phyloP scores from a whole-genome alignment of 371 early-diverging fungal species.

The Lichtheimia hyalospora region DNA sequence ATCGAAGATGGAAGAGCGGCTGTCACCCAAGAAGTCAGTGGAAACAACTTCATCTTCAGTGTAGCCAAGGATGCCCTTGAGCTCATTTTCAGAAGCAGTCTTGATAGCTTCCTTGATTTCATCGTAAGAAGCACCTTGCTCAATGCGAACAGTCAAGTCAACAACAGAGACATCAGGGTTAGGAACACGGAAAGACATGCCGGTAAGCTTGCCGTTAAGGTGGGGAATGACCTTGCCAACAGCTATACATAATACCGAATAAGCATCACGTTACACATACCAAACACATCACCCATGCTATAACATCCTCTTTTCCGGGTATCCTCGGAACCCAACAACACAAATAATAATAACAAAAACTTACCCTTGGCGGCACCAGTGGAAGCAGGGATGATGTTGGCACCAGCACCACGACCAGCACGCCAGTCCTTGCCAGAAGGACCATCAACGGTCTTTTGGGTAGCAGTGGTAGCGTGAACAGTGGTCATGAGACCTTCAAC shows the following conservation, averaged over 20 bases:
- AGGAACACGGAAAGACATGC: constrained; percentile 99
- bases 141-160: constrained; percentile 94
- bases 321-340: not conserved
- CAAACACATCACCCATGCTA: not conserved
- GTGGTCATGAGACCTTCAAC: constrained; percentile 93
- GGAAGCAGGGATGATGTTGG: constrained; percentile 99
- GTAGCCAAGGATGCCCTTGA: constrained; percentile 95
- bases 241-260: constrained; percentile 46
- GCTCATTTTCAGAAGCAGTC: constrained; percentile 73
- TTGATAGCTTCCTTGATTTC: constrained; percentile 87
- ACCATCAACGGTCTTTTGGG: constrained; percentile 99
- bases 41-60: constrained; percentile 98
- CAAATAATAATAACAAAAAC: constrained; percentile 6
- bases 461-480: constrained; percentile 97
- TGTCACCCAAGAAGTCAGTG: constrained; percentile 93
- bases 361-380: constrained; percentile 97
- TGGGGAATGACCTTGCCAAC: constrained; percentile 98
- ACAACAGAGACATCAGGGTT: constrained; percentile 98
- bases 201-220: constrained; percentile 97
- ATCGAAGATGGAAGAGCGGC: constrained; percentile 94
- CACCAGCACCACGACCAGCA: constrained; percentile 91
- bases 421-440: constrained; percentile 98
- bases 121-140: constrained; percentile 88
- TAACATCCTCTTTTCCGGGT: too few relatives aligned
- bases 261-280: not conserved